These are phyloP conservation scores for Coniochaeta prunicola DNA, from an alignment of 2,329 filamentous ascomycete genomes.

Conservation along the genomic window DNA sequence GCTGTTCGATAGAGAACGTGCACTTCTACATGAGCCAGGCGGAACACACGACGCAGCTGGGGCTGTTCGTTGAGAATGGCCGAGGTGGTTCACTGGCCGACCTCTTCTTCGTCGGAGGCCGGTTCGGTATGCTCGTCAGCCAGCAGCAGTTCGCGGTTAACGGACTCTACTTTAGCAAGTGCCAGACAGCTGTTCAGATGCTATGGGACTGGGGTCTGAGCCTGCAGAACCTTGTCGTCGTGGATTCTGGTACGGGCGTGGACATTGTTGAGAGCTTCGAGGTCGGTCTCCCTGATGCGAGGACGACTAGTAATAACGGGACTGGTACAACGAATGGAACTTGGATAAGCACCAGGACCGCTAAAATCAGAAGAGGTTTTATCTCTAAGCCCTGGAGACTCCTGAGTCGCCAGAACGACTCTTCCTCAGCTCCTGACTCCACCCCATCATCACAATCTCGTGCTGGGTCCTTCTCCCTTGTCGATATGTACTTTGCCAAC, in stretches of 20 bases:
- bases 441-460: not conserved
- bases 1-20: conserved; percentile 43
- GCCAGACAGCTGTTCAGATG: conserved; percentile 34
- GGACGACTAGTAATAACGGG: too few relatives aligned
- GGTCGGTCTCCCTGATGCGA: too few relatives aligned
- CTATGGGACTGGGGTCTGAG: not conserved
- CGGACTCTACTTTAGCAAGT: conserved; percentile 48
- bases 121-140: conserved; percentile 46
- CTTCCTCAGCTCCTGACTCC: too few relatives aligned
- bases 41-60: conserved; percentile 13
- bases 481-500: not conserved
- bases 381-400: too few relatives aligned
- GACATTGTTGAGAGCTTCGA: not conserved
- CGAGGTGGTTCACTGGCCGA: conserved; percentile 28
- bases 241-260: not conserved
- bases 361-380: too few relatives aligned
- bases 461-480: not conserved
- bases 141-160: conserved; percentile 56
- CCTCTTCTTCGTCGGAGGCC: conserved; percentile 45
- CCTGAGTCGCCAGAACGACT: too few relatives aligned
- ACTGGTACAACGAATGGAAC: too few relatives aligned
- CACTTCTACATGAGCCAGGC: conserved; percentile 27
- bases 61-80: conserved; percentile 23
- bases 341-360: too few relatives aligned
- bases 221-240: not conserved